phyloP scores from a whole-genome alignment of 495 filamentous ascomycete species.

The Wilcoxina mikolae region DNA sequence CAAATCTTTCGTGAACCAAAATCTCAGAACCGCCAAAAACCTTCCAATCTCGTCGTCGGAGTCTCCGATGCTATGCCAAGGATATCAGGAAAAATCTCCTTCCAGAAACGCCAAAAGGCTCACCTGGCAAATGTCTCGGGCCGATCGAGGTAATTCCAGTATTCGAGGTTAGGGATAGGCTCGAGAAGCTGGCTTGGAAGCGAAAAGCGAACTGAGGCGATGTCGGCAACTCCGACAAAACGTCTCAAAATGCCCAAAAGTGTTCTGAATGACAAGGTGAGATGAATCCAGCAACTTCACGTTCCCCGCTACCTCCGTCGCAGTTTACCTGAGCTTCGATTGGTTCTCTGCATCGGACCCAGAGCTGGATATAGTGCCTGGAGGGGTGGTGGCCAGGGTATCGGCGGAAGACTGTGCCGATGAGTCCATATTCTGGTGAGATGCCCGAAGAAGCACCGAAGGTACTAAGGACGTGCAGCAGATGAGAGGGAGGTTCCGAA shows the following conservation, averaged over 20 bases:
- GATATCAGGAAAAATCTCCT: background rate
- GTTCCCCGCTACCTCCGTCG: background rate
- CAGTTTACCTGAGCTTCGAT: conserved; percentile 23
- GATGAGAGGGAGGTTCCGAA: too few species aligned
- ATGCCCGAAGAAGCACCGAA: too few species aligned
- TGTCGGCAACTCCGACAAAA: conserved; percentile 89
- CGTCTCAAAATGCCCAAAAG: conserved; percentile 31
- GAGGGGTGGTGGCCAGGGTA: background rate
- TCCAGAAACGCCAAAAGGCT: conserved; percentile 25
- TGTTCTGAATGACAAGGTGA: conserved; percentile 6
- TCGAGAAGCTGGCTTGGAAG: conserved; percentile 89
- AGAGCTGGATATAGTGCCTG: conserved; percentile 20
- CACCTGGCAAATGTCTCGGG: conserved; percentile 82
- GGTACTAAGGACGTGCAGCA: too few species aligned
- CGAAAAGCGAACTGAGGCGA: conserved; percentile 89
- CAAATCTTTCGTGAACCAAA: conserved; percentile 98
- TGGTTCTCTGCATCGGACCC: conserved; percentile 26
- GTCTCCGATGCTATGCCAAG: conserved; percentile 64
- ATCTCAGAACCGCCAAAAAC: conserved; percentile 81
- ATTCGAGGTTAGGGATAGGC: conserved; percentile 88
- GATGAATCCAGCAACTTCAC: background rate
- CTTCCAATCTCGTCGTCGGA: conserved; percentile 80
- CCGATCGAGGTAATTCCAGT: conserved; percentile 95
- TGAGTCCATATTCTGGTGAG: too few species aligned
- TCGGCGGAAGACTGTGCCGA: too few species aligned